Evolutionary conservation across 1,139 yeast species (phyloP).

Genomic region (Nakaseomyces sp.): DNA sequence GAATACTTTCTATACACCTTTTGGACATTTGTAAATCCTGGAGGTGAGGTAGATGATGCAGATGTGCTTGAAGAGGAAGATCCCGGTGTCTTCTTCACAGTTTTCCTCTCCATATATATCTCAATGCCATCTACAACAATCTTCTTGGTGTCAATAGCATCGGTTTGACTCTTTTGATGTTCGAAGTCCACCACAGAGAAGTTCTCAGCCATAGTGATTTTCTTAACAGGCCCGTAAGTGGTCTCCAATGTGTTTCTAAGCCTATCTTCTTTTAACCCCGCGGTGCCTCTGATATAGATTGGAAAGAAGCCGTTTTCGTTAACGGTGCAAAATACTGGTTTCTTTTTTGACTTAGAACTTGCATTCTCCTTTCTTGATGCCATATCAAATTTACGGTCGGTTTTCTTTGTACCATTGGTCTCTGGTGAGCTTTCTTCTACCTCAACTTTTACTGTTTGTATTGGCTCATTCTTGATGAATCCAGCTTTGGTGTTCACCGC

Average conservation of each 20-base stretch:
- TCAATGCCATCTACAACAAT: constrained; percentile 20
- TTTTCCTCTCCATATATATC: constrained; percentile 24
- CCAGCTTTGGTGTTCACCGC: constrained; percentile 4
- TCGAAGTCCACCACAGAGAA: constrained; percentile 30
- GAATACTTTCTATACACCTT: constrained; percentile 8
- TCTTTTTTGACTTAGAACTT: constrained; percentile 17
- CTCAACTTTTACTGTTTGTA: constrained; percentile 9
- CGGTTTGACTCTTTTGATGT: constrained; percentile 25
- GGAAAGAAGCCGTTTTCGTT: constrained; percentile 29
- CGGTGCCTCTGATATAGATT: constrained; percentile 26
- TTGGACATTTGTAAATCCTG: constrained; percentile 6
- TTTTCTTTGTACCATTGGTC: background rate
- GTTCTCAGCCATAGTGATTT: constrained; percentile 25
- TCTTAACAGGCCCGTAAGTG: constrained; percentile 28
- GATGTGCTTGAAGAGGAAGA: constrained; percentile 6
- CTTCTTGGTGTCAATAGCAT: constrained; percentile 26
- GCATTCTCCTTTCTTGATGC: constrained; percentile 15
- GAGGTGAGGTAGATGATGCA: constrained; percentile 11
- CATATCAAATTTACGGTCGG: constrained; percentile 12
- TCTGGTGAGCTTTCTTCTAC: background rate
- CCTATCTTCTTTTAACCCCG: constrained; percentile 23
- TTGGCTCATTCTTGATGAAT: constrained; percentile 12
- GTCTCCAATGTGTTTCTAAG: constrained; percentile 19
- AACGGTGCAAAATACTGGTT: constrained; percentile 20
- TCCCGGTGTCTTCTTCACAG: constrained; percentile 18